Evolutionary conservation across 139 green algal species (phyloP), one percentile per base, ranked within the genome.

Genomic region (Tetraselmis striata): DNA sequence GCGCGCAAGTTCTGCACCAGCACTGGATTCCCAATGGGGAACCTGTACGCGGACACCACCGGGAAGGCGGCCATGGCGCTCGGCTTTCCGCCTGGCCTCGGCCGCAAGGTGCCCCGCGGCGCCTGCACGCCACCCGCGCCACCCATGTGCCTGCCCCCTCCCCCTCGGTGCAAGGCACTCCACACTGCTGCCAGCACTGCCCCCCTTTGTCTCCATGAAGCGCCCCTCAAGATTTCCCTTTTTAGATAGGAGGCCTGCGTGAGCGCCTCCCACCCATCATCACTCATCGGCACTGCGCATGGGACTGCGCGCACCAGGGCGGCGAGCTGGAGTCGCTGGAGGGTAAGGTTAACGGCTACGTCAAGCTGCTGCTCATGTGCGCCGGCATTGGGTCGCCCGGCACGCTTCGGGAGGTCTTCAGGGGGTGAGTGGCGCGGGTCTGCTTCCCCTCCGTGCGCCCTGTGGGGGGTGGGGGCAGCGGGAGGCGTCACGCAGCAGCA

Each of bases 291-390:
- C n/a, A n/a, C n/a, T n/a, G n/a, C n/a, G n/a, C n/a, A n/a, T n/a
- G n/a, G n/a, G n/a, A n/a, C n/a, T n/a, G n/a, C n/a, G n/a, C n/a
- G 45, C 18, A 18, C 18, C 45, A 67, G 45, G 45, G 45, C 45
- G 45, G 45, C 45, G 45, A 5, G 45, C 18, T 67, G 45, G 45
- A 67, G 45, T 5, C 45, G 5, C 45, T 67, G 45, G 86, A 91
- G 18, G 78, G 79, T 1, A 30, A 87, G 1, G 83, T 97, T 28
- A 90, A 76, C 32, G 84, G 90, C 0, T 95, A 96, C 67, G 77
- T 92, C 29, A 95, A 95, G 86, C 87, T 97, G 80, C 81, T 97
- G 45, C 83, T 89, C 31, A 97, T 97, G 93, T 83, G 95, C 79
- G 86, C 89, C 0, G 93, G 93, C 27, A 88, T 97, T 0, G 92